These are phyloP conservation scores for Carex kokanica DNA, from an alignment of 176 grass and related monocot species.

Conservation along the genomic window DNA sequence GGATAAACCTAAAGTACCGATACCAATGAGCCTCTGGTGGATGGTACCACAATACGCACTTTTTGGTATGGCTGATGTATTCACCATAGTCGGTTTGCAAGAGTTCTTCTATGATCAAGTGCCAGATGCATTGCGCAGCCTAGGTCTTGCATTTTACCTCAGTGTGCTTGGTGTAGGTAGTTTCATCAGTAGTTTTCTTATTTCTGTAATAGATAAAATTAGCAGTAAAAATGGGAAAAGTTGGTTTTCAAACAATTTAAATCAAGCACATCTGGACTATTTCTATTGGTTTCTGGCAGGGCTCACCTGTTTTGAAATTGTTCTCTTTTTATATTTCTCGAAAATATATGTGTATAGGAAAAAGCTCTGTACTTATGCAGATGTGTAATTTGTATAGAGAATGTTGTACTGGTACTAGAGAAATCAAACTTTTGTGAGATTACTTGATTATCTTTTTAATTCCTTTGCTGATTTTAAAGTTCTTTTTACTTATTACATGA, in stretches of 20 bases:
- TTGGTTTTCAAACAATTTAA: conserved; percentile 67
- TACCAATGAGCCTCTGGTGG: conserved; percentile 97
- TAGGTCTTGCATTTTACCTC: conserved; percentile 59
- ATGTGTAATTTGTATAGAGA: conserved; percentile 31
- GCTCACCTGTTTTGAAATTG: conserved; percentile 33
- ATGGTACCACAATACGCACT: conserved; percentile 77
- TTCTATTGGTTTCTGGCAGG: conserved; percentile 65
- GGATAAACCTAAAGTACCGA: conserved; percentile 29
- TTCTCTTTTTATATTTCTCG: conserved; percentile 36
- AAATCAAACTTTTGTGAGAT: background rate
- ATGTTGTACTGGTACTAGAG: background rate
- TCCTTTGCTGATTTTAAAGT: background rate
- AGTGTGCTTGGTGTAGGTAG: conserved; percentile 51
- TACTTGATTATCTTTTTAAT: background rate
- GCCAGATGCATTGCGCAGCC: conserved; percentile 44
- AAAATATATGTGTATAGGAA: conserved; percentile 35
- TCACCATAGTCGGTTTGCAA: conserved; percentile 72
- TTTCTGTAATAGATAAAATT: conserved; percentile 43
- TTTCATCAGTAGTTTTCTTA: conserved; percentile 48
- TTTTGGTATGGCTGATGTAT: conserved; percentile 63
- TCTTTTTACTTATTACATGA: background rate
- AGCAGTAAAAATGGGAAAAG: conserved; percentile 33
- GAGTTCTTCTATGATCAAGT: conserved; percentile 99
- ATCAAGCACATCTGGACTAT: conserved; percentile 67
- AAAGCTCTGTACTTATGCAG: background rate